phyloP scores from a whole-genome alignment of 169 alveolate species.

The Plasmodium inui region DNA sequence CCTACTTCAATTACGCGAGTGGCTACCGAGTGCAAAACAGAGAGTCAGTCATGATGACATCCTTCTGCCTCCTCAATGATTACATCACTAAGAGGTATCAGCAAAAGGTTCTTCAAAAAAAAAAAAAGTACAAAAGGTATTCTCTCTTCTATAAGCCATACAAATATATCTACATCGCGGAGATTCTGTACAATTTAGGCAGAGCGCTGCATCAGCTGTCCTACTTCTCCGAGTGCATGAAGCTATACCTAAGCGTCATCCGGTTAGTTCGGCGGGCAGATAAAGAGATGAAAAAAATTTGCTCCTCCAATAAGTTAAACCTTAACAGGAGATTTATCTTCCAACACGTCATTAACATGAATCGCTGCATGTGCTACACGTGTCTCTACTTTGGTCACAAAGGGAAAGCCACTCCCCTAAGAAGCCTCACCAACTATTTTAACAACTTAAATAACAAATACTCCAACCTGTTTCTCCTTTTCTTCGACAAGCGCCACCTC shows the following conservation, averaged over 20 bases:
- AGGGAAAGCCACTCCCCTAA: not conserved
- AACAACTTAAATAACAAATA: conserved; percentile 42
- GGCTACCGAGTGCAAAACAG: conserved; percentile 37
- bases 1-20: conserved; percentile 58
- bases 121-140: conserved; percentile 40
- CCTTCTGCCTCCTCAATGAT: conserved; percentile 72
- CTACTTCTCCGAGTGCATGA: conserved; percentile 53
- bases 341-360: conserved; percentile 65
- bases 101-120: conserved; percentile 36
- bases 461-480: conserved; percentile 55
- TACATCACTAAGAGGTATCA: conserved; percentile 68
- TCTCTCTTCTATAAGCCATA: conserved; percentile 55
- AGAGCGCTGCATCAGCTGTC: conserved; percentile 66
- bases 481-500: conserved; percentile 56
- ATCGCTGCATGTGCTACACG: conserved; percentile 65
- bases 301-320: conserved; percentile 14
- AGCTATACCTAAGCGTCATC: conserved; percentile 49
- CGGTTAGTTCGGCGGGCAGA: conserved; percentile 34
- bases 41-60: conserved; percentile 64
- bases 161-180: conserved; percentile 66
- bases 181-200: conserved; percentile 52
- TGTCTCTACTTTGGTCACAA: conserved; percentile 20
- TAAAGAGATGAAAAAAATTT: conserved; percentile 30
- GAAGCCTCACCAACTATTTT: conserved; percentile 24
- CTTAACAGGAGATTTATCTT: conserved; percentile 34